Percentiles rank a stretch among this genome's conserved stretches.
These are phyloP conservation scores for Auriculariales sp. DNA, from an alignment of 768 basidiomycete species.

Conservation along the genomic window DNA sequence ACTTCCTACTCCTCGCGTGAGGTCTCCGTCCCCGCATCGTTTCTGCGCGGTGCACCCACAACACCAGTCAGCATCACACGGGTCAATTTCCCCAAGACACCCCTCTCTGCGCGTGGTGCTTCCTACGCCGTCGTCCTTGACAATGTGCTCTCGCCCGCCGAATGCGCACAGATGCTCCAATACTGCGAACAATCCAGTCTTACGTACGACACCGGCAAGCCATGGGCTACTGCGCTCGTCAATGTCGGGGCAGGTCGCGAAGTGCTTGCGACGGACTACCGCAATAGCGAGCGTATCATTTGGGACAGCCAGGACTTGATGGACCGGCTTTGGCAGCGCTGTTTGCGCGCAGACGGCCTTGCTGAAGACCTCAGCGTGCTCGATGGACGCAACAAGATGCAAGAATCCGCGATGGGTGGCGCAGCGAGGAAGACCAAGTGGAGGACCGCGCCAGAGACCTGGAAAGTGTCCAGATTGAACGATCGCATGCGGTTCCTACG, in stretches of 20 bases:
- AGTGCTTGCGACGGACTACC: conserved; percentile 1
- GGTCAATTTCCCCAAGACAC: conserved; percentile 1
- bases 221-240: conserved; percentile 2
- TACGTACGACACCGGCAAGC: neutral
- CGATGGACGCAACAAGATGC: neutral
- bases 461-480: conserved; percentile 1
- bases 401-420: neutral
- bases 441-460: too few species aligned
- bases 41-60: neutral
- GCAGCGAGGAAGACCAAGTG: neutral
- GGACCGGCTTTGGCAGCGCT: conserved; percentile 1
- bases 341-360: neutral
- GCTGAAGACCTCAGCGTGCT: neutral
- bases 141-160: conserved; percentile 3
- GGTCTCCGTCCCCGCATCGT: neutral
- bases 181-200: conserved; percentile 1
- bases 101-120: neutral
- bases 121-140: conserved; percentile 3
- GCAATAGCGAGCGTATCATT: conserved; percentile 5
- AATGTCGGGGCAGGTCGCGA: conserved; percentile 1
- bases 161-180: conserved; percentile 2
- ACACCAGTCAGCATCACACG: neutral
- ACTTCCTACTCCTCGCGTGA: neutral
- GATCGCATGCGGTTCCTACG: conserved; percentile 6
- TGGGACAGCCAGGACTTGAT: conserved; percentile 5